Conservation (phyloP, 495 filamentous ascomycete species). For the Aspergillus mulundensis region DNA sequence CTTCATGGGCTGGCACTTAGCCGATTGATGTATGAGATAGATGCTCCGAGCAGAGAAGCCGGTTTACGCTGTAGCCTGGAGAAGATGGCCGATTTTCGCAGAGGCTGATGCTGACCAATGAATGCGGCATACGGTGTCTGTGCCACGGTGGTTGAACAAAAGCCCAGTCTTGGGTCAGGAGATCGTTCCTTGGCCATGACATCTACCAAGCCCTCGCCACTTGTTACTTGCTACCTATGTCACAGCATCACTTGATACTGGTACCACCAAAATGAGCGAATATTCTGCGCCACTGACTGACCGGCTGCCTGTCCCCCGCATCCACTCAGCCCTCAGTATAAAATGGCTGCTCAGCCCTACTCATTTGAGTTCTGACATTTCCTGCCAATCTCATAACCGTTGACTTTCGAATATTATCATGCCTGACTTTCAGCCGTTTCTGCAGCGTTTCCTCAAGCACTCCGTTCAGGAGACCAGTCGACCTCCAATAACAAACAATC, state of each 20-base stretch:
- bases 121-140: background rate
- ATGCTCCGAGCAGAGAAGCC: background rate
- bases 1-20: background rate
- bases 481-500: background rate
- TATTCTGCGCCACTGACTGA: background rate
- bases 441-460: background rate
- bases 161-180: background rate
- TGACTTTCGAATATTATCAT: too few species aligned
- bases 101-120: background rate
- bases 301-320: background rate
- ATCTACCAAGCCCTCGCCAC: background rate
- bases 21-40: background rate
- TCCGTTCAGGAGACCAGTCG: background rate
- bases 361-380: background rate
- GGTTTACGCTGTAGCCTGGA: background rate
- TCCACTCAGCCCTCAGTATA: background rate
- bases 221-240: background rate
- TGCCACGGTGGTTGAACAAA: background rate
- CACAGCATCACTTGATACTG: background rate
- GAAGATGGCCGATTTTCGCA: background rate
- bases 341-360: background rate
- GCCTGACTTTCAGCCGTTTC: background rate
- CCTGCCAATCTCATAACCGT: too few species aligned
- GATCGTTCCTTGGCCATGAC: background rate
- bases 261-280: background rate